A percentile compares a stretch with the other conserved stretches of the same genome.
phyloP scores from a whole-genome alignment of 441 rosid genomes.

The Geranium incanum region DNA sequence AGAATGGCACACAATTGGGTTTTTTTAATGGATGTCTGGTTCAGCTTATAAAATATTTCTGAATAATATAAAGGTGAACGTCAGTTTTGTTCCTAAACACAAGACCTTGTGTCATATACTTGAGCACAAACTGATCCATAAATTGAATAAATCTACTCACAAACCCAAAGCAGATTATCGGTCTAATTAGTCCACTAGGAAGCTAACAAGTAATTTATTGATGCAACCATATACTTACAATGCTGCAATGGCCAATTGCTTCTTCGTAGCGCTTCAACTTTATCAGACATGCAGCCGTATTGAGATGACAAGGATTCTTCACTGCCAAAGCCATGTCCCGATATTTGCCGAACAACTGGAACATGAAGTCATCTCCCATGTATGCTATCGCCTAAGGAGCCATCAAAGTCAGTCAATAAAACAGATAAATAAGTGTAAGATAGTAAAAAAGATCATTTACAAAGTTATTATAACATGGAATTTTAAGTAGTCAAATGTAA shows the following conservation, averaged over 20 bases:
- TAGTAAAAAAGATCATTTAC: not conserved
- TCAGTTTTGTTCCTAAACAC: not conserved
- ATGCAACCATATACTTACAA: conserved; percentile 38
- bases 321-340: conserved; percentile 95
- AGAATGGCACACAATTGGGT: not conserved
- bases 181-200: not conserved
- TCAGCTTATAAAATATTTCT: not conserved
- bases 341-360: conserved; percentile 88
- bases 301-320: conserved; percentile 90
- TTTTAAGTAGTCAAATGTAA: conserved; percentile 9
- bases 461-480: conserved; percentile 4
- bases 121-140: too few species aligned
- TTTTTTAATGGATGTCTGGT: not conserved
- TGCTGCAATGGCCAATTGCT: conserved; percentile 77
- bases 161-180: not conserved
- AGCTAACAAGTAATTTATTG: not conserved
- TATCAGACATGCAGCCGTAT: conserved; percentile 82
- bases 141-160: not conserved
- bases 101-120: not conserved
- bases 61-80: not conserved
- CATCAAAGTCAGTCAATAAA: conserved; percentile 19
- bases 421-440: not conserved
- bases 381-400: conserved; percentile 70
- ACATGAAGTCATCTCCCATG: conserved; percentile 94
- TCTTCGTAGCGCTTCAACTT: conserved; percentile 76